Conservation (phyloP, 2,329 filamentous ascomycete species). For the Neonectria hederae region DNA sequence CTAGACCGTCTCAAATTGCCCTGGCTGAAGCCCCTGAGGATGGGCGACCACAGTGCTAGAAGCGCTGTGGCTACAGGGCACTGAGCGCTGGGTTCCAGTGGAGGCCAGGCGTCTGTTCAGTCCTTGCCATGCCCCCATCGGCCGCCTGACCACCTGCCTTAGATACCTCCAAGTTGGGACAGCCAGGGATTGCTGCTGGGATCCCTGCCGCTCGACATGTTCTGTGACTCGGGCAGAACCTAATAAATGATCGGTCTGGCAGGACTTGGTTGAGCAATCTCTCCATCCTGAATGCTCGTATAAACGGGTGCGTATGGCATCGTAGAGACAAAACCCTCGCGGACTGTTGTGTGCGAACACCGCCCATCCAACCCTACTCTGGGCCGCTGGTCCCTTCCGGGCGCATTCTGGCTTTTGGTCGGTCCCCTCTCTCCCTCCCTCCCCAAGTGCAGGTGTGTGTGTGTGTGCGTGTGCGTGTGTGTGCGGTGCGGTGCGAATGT, state of each 20-base stretch:
- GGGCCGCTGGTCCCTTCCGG: slow-evolving; percentile 7
- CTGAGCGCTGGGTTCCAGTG: slow-evolving; percentile 12
- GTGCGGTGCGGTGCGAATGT: slow-evolving; percentile 16
- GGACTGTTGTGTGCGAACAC: slow-evolving; percentile 11
- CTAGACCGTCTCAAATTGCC: slow-evolving; percentile 22
- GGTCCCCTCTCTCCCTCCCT: neutral
- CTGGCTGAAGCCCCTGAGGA: neutral
- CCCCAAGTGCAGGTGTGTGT: neutral
- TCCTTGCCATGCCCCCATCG: neutral
- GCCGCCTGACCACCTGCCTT: neutral
- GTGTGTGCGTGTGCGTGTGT: slow-evolving; percentile 8
- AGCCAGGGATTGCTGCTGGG: slow-evolving; percentile 18
- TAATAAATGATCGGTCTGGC: neutral
- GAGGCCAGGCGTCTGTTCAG: slow-evolving; percentile 2
- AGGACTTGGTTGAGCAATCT: neutral
- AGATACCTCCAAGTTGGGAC: neutral
- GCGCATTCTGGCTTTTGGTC: slow-evolving; percentile 22
- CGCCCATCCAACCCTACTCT: slow-evolving; percentile 21
- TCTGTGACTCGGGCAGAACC: slow-evolving; percentile 4
- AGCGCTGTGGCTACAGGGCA: slow-evolving; percentile 17
- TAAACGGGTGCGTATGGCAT: neutral
- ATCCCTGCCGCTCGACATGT: slow-evolving; percentile 7
- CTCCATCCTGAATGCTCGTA: slow-evolving; percentile 1
- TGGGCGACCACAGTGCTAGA: slow-evolving; percentile 2
- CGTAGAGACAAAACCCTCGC: neutral